Base-by-base conservation (phyloP, 768 basidiomycete species). In the Tricholoma terreum region DNA sequence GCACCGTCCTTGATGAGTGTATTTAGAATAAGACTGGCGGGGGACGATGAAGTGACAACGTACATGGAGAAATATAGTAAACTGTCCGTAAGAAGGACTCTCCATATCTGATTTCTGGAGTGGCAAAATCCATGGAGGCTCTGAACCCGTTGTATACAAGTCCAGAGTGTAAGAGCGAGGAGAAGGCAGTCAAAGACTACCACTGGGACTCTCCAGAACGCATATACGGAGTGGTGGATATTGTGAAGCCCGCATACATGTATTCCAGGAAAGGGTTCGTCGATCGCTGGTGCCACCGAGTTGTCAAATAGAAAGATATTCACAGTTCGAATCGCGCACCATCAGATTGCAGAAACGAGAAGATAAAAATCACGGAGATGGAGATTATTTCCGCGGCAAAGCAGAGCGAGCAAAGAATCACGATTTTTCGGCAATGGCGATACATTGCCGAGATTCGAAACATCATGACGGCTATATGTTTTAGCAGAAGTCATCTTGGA, bases 11-110 rank as follows among this genome's bases (percentile, higher is more conserved):
- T n/a, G 31, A 21, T 7, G n/a, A 10, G n/a, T 15, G 30, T 30
- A 34, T 15, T 43, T 19, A 48, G 17, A 14, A 49, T 14, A 24
- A 49, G 8, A 34, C 2, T 15, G 34, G n/a, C 22, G 34, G 22
- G 8, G 3, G 12, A 15, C 15, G 9, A n/a, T 33, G 22, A 33
- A 21, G 12, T n/a, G 24, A 31, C 30, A 35, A 56, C 69, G 38
- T 59, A 72, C 71, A 73, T 54, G 11, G 60, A 38, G 43, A 66
- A 69, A 60, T 67, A 72, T 21, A 64, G 49, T 22, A 72, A 48
- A 31, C 63, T 66, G 55, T 69, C 69, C 24, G 63, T 53, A n/a
- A 67, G 45, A 22, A 72, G 61, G 33, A 63, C 59, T 8, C 58
- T 58, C 62, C 64, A 62, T 49, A 70, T 58, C 6, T 46, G 56